Conservation (phyloP, 495 filamentous ascomycete species). For the Hypoxylon fuscum region DNA sequence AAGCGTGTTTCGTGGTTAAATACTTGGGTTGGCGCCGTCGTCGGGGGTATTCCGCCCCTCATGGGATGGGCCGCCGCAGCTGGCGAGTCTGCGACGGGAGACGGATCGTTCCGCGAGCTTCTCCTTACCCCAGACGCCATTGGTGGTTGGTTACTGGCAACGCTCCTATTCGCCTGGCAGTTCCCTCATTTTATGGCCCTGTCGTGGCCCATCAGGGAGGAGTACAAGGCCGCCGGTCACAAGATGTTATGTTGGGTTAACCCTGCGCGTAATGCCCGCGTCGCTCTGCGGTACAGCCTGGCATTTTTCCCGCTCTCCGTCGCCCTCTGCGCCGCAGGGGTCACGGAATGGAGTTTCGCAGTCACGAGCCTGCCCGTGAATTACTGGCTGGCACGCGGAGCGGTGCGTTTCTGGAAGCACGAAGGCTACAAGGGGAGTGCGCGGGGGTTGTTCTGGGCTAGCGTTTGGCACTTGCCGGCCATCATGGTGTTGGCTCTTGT, state of each 20-base stretch:
- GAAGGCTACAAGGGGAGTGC: slow-evolving; percentile 84
- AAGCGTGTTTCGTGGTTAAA: slow-evolving; percentile 89
- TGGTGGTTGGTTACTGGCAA: slow-evolving; percentile 90
- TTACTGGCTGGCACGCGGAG: slow-evolving; percentile 83
- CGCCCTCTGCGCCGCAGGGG: slow-evolving; percentile 78
- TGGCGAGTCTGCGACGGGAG: slow-evolving; percentile 81
- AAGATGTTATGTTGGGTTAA: slow-evolving; percentile 92
- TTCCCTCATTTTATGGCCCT: slow-evolving; percentile 98
- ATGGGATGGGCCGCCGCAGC: slow-evolving; percentile 98
- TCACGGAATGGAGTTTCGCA: slow-evolving; percentile 90
- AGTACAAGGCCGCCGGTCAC: slow-evolving; percentile 89
- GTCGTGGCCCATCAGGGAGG: slow-evolving; percentile 84
- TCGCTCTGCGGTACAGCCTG: slow-evolving; percentile 87
- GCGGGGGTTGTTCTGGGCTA: slow-evolving; percentile 92
- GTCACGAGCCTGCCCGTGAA: slow-evolving; percentile 84
- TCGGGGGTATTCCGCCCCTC: slow-evolving; percentile 91
- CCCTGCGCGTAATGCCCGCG: slow-evolving; percentile 80
- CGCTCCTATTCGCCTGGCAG: slow-evolving; percentile 92
- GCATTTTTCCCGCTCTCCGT: slow-evolving; percentile 88
- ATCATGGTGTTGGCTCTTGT: slow-evolving; percentile 90
- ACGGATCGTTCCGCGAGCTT: slow-evolving; percentile 78
- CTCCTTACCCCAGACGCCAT: slow-evolving; percentile 66
- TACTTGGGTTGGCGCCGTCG: slow-evolving; percentile 93
- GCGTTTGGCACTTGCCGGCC: slow-evolving; percentile 94
- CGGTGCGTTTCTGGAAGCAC: slow-evolving; percentile 80